Evolutionary conservation across 2,329 filamentous ascomycete genomes (phyloP).

Genomic region (Fusarium sp.): DNA sequence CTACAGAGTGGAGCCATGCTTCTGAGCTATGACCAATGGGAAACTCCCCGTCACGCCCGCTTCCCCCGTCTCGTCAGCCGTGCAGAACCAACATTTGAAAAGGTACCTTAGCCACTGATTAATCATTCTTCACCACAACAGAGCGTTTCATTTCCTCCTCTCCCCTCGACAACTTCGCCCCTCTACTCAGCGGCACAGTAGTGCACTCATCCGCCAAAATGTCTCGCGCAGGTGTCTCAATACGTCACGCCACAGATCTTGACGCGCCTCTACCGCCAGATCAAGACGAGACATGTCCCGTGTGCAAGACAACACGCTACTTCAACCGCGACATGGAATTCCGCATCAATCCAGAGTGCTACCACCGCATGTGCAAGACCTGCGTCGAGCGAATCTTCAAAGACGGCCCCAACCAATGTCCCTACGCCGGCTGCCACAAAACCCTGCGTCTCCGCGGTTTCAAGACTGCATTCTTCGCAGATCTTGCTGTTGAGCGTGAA

Average conservation of each 20-base stretch:
- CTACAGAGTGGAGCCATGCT: background rate
- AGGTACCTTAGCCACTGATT: background rate
- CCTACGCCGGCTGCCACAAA: slow-evolving; percentile 86
- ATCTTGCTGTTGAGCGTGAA: slow-evolving; percentile 88
- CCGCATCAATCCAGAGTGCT: slow-evolving; percentile 97
- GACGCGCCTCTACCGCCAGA: slow-evolving; percentile 33
- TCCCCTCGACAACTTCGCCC: no score
- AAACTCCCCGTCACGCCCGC: background rate
- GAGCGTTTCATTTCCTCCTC: background rate
- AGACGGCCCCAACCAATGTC: slow-evolving; percentile 89
- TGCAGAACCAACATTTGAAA: slow-evolving; percentile 27
- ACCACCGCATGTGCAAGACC: slow-evolving; percentile 97
- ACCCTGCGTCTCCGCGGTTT: slow-evolving; percentile 88
- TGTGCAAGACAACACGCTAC: slow-evolving; percentile 97
- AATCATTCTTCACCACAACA: slow-evolving; percentile 8
- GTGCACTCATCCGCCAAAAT: slow-evolving; percentile 22
- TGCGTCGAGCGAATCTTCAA: slow-evolving; percentile 96
- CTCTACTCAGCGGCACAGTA: background rate
- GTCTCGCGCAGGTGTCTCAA: slow-evolving; percentile 45
- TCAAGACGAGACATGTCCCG: slow-evolving; percentile 82
- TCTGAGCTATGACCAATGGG: slow-evolving; percentile 33
- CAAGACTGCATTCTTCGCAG: slow-evolving; percentile 87
- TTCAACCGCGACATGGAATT: slow-evolving; percentile 94
- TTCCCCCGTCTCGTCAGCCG: slow-evolving; percentile 38
- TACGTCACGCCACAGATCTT: slow-evolving; percentile 40